Conservation (phyloP, 768 basidiomycete genomes). For the Neoboletus brunneissimus region DNA sequence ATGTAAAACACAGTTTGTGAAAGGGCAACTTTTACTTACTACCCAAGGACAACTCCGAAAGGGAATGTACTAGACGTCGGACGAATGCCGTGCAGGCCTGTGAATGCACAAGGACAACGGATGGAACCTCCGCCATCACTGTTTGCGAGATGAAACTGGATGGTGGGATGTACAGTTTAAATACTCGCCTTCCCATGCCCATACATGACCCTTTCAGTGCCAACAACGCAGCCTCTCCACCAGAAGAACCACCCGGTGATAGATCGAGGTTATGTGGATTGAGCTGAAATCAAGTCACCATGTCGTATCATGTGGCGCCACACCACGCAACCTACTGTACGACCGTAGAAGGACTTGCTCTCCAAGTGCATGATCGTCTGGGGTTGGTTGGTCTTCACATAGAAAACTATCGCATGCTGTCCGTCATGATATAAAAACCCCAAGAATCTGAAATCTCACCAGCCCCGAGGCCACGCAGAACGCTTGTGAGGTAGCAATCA, state of each 20-base stretch:
- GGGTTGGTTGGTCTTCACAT: slow-evolving; percentile 42
- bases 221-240: slow-evolving; percentile 49
- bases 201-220: slow-evolving; percentile 45
- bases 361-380: slow-evolving; percentile 43
- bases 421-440: background rate
- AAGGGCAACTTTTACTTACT: slow-evolving; percentile 15
- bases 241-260: slow-evolving; percentile 51
- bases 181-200: slow-evolving; percentile 39
- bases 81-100: slow-evolving; percentile 41
- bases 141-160: background rate
- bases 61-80: slow-evolving; percentile 36
- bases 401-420: slow-evolving; percentile 35
- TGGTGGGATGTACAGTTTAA: slow-evolving; percentile 5
- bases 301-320: rapidly evolving
- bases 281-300: slow-evolving; percentile 22
- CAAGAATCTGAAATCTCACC: slow-evolving; percentile 21
- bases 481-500: slow-evolving; percentile 30
- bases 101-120: slow-evolving; percentile 37
- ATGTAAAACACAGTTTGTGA: slow-evolving; percentile 6
- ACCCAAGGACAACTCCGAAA: slow-evolving; percentile 4
- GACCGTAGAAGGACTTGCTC: slow-evolving; percentile 34
- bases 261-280: slow-evolving; percentile 46
- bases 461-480: slow-evolving; percentile 42
- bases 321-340: slow-evolving; percentile 18
- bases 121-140: slow-evolving; percentile 38